Conservation (phyloP, 148 eudicot species). For the Vaccinium macrocarpon region DNA sequence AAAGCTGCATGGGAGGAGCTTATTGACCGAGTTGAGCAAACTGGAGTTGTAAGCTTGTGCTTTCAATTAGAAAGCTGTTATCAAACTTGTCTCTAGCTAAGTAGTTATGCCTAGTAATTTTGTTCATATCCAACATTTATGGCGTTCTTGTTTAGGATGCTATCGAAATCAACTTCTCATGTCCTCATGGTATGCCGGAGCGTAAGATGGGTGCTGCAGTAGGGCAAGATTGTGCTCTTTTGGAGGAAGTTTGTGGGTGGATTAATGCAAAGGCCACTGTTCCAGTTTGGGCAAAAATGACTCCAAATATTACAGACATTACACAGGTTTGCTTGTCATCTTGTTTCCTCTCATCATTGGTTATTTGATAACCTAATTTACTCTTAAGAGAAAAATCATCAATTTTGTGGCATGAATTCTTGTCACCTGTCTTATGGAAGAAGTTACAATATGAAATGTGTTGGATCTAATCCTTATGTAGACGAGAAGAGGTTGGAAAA, state of each 20-base stretch:
- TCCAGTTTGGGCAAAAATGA: slow-evolving; percentile 99
- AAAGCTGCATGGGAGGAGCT: slow-evolving; percentile 97
- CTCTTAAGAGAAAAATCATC: not conserved
- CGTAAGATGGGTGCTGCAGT: slow-evolving; percentile 99
- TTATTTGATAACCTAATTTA: not conserved
- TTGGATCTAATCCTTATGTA: not conserved
- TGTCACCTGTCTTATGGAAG: not conserved
- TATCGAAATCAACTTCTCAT: slow-evolving; percentile 88
- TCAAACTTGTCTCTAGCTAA: not conserved
- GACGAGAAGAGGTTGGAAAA: too few species aligned
- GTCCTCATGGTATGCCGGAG: slow-evolving; percentile 99
- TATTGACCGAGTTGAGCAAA: slow-evolving; percentile 90
- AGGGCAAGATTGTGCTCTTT: slow-evolving; percentile 84
- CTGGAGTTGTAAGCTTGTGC: slow-evolving; percentile 67
- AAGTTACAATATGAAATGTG: not conserved
- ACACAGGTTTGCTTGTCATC: slow-evolving; percentile 53
- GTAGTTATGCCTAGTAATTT: not conserved
- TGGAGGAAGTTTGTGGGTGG: slow-evolving; percentile 95
- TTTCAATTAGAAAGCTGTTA: not conserved
- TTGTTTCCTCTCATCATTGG: not conserved
- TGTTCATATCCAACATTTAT: slow-evolving; percentile 14
- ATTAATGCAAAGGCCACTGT: slow-evolving; percentile 89
- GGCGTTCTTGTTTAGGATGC: slow-evolving; percentile 57
- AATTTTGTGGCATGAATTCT: not conserved
- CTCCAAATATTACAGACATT: slow-evolving; percentile 93